Base-by-base conservation (phyloP, 768 basidiomycete species). In the Russula emetica region DNA sequence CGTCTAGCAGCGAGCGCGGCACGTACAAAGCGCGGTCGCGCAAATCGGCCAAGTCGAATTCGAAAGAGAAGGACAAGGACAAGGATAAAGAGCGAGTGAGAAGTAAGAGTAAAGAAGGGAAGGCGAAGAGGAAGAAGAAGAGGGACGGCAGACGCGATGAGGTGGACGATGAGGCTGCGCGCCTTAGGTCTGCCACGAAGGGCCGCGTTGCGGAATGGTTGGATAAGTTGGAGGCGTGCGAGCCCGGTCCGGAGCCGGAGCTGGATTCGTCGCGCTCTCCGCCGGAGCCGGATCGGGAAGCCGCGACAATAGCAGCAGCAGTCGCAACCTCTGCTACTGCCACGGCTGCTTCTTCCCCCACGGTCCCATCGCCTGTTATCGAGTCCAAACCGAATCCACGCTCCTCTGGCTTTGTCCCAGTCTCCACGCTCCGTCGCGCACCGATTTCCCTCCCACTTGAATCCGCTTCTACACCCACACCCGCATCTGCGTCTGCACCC, bases 181-280 rank as follows among this genome's bases (percentile, higher is more conserved):
- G 75, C 38, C 65, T 82, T 24, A 70, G 76, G 52, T 73, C 76
- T 57, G 77, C 83, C 7, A 83, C 84, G 11, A 87, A 87, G 64
- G 88, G 88, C 8, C 77, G 87, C 26, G 85, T 92, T n/a, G 80
- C 89, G 10, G 88, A 85, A 9, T 92, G 90, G 90, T 69, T 92
- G 63, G 89, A 86, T 32, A 79, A 75, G 10, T 83, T 91, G 54
- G 85, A 86, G 57, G 78, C 82, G 5, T 82, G 80, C 47, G 77
- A 75, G 32, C 9, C 28, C 2, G 58, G 32, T 28, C 38, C 38
- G 26, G 42, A 30, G 22, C 45, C 49, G 32, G 57, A 14, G 44
- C 18, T 44, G 3, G 28, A 3, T n/a, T 22, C 14, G 11, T 22
- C 20, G 5, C 6, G 26, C 3, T 45, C 44, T 4, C 24, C 51